Percentiles rank a stretch among this genome's conserved stretches.
Conservation (phyloP, 75 land plant genomes). For the Cryptomeria japonica region DNA sequence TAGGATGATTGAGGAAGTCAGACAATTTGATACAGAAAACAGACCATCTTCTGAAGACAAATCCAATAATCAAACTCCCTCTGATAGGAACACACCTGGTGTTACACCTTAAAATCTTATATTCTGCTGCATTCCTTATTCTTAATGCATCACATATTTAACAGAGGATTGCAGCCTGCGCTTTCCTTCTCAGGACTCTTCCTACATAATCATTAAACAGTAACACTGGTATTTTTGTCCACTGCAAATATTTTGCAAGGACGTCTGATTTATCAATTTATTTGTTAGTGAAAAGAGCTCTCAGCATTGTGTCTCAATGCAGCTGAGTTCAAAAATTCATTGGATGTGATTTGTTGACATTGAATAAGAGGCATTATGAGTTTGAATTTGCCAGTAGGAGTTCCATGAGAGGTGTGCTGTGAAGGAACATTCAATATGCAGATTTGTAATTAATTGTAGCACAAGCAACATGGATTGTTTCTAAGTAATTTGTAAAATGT, state of each 20-base stretch:
- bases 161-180: not conserved
- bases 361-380: slow-evolving; percentile 2
- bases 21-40: slow-evolving; percentile 48
- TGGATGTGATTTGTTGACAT: not conserved
- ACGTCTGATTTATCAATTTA: slow-evolving; percentile 9
- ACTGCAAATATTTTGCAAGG: not conserved
- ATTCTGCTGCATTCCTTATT: not conserved
- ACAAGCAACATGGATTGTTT: not conserved
- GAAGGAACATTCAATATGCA: not conserved
- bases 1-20: slow-evolving; percentile 60
- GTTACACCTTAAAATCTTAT: not conserved
- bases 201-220: not conserved
- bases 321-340: not conserved
- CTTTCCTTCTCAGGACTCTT: not conserved
- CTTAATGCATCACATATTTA: not conserved
- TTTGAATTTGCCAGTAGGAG: not conserved
- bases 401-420: not conserved
- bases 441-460: not conserved
- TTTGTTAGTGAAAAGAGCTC: slow-evolving; percentile 3
- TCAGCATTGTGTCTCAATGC: not conserved
- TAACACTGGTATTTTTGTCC: not conserved
- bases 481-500: not conserved
- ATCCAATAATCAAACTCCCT: slow-evolving; percentile 29
- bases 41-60: slow-evolving; percentile 61
- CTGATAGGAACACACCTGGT: slow-evolving; percentile 7